Conservation (phyloP, 192 early-diverging fungal genomes). For the Umbelopsis sp. region DNA sequence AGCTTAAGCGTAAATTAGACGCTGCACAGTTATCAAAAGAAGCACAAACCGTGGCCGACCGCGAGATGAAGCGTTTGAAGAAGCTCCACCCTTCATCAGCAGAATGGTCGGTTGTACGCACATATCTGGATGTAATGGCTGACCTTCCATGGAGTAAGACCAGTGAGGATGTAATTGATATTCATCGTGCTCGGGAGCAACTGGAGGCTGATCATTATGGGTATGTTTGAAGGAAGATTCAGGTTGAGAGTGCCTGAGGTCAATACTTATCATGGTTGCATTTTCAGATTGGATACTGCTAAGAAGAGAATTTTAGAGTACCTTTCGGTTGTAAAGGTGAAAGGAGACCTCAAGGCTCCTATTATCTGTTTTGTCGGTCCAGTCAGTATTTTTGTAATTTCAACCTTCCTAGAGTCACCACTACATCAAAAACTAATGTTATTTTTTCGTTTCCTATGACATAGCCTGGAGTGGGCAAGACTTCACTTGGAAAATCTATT, state of each 20-base stretch:
- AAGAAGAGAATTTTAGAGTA: conserved; percentile 85
- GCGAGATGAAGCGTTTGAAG: conserved; percentile 71
- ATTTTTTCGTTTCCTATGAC: background rate
- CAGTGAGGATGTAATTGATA: conserved; percentile 68
- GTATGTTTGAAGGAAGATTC: conserved; percentile 5
- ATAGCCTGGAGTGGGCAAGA: conserved; percentile 73
- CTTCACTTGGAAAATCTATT: conserved; percentile 77
- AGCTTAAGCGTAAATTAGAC: conserved; percentile 57
- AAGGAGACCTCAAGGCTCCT: conserved; percentile 67
- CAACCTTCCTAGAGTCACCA: too few relatives aligned
- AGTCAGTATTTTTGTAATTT: conserved; percentile 31
- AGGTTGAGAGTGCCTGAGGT: background rate
- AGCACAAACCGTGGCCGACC: conserved; percentile 56
- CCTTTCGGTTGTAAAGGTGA: conserved; percentile 76
- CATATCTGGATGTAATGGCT: conserved; percentile 74
- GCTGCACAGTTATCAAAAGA: conserved; percentile 68
- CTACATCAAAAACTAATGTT: background rate
- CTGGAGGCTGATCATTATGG: conserved; percentile 84
- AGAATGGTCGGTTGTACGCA: conserved; percentile 79
- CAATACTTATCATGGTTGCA: too few relatives aligned
- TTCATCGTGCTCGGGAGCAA: conserved; percentile 62
- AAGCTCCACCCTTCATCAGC: conserved; percentile 74
- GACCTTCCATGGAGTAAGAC: conserved; percentile 78
- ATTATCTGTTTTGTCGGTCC: conserved; percentile 77
- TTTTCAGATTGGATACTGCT: conserved; percentile 63